phyloP scores from a whole-genome alignment of 495 filamentous ascomycete species.

The Chlorociboria aeruginascens region DNA sequence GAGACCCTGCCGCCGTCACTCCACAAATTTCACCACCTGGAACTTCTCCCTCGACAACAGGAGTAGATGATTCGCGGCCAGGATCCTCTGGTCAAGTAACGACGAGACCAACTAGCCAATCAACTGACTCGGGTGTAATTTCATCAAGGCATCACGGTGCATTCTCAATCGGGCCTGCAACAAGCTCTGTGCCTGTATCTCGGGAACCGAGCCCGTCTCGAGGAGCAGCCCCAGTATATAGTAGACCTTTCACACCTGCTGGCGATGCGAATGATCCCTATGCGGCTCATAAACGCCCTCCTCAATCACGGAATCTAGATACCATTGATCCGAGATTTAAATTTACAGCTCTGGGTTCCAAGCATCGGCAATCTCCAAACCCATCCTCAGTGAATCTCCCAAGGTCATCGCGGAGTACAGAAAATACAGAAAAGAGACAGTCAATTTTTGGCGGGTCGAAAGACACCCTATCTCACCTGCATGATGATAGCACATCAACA shows the following conservation, averaged over 20 bases:
- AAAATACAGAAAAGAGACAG: conserved; percentile 16
- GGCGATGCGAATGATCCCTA: conserved; percentile 85
- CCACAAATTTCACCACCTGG: conserved; percentile 47
- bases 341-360: conserved; percentile 46
- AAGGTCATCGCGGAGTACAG: conserved; percentile 18
- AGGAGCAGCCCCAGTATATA: conserved; percentile 37
- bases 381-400: conserved; percentile 34
- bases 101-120: conserved; percentile 9
- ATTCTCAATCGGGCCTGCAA: conserved; percentile 57
- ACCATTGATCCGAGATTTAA: conserved; percentile 75
- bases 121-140: conserved; percentile 1
- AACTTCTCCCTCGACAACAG: conserved; percentile 22
- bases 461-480: conserved; percentile 34
- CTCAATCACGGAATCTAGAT: conserved; percentile 54
- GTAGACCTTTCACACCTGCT: conserved; percentile 61
- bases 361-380: conserved; percentile 26
- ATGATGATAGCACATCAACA: conserved; percentile 32
- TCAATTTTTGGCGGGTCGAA: conserved; percentile 25
- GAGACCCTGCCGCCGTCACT: conserved; percentile 47
- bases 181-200: conserved; percentile 53
- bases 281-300: conserved; percentile 66
- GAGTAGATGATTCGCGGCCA: conserved; percentile 16
- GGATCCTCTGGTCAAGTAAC: conserved; percentile 11
- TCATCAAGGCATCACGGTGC: conserved; percentile 48
- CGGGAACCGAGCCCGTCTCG: conserved; percentile 53